Conservation (phyloP, 2,329 filamentous ascomycete species). For the Ophiostoma perfectum region DNA sequence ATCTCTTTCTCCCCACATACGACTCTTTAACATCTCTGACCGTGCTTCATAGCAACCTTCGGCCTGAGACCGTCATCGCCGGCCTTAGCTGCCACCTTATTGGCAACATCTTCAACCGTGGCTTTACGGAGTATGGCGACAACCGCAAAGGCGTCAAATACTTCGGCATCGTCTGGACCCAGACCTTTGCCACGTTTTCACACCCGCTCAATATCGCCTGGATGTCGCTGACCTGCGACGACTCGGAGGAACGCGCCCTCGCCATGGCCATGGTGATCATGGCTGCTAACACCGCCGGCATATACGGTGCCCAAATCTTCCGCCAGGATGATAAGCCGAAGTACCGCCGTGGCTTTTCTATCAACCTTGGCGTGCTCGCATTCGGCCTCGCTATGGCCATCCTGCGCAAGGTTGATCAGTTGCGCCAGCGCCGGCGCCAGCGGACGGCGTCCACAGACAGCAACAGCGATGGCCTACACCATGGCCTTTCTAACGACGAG, state of each 20-base stretch:
- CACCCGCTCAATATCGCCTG: constrained; percentile 7
- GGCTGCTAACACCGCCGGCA: constrained; percentile 1
- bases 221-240: constrained; percentile 8
- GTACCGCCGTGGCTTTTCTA: constrained; percentile 8
- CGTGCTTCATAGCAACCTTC: not conserved
- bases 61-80: constrained; percentile 5
- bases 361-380: not conserved
- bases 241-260: not conserved
- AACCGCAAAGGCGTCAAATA: constrained; percentile 5
- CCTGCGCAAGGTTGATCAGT: not conserved
- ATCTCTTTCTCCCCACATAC: not conserved
- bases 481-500: not conserved
- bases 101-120: constrained; percentile 6
- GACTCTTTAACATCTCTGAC: not conserved
- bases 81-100: constrained; percentile 1
- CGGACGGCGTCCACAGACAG: not conserved
- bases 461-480: not conserved
- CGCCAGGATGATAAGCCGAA: constrained; percentile 4
- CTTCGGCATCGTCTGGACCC: not conserved
- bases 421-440: not conserved
- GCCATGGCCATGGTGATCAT: constrained; percentile 12
- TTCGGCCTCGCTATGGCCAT: not conserved
- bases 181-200: constrained; percentile 6
- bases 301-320: constrained; percentile 5
- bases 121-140: not conserved